Percentiles rank a stretch among this genome's conserved stretches.
Evolutionary conservation across 345 rosid species (phyloP).

Genomic region (Euphorbia peplus): DNA sequence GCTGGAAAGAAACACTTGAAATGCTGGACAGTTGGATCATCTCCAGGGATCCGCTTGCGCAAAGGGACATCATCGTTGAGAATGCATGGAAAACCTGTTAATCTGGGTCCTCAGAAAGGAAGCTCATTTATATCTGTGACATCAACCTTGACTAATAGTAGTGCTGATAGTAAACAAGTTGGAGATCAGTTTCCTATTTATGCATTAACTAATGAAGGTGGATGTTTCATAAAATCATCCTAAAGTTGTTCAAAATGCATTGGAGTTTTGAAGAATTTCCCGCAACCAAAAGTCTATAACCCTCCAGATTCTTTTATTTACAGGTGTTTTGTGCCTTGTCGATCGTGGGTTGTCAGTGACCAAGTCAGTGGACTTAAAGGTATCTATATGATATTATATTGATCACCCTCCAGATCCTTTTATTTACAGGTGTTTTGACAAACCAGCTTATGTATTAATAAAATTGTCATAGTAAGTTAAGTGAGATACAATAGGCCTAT

Average conservation of each 20-base stretch:
- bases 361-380: slow-evolving; percentile 63
- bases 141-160: slow-evolving; percentile 26
- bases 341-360: slow-evolving; percentile 41
- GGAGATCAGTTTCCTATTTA: slow-evolving; percentile 39
- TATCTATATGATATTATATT: slow-evolving; percentile 22
- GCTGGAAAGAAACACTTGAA: slow-evolving; percentile 82
- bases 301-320: slow-evolving; percentile 20
- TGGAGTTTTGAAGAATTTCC: slow-evolving; percentile 15
- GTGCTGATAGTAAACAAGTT: slow-evolving; percentile 29
- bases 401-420: no score
- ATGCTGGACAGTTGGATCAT: slow-evolving; percentile 59
- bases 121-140: slow-evolving; percentile 59
- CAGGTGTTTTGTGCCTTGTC: slow-evolving; percentile 66
- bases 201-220: slow-evolving; percentile 69
- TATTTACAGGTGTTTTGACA: background rate
- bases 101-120: slow-evolving; percentile 57
- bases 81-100: slow-evolving; percentile 53
- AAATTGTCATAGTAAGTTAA: background rate
- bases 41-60: slow-evolving; percentile 48
- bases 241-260: slow-evolving; percentile 17
- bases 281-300: slow-evolving; percentile 4
- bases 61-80: slow-evolving; percentile 36
- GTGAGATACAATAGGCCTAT: slow-evolving; percentile 13
- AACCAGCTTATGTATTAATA: background rate
- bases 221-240: slow-evolving; percentile 14